Evolutionary conservation across 768 basidiomycete genomes (phyloP), one percentile per base, ranked within the genome.

Genomic region (Boletus eberwhitei): DNA sequence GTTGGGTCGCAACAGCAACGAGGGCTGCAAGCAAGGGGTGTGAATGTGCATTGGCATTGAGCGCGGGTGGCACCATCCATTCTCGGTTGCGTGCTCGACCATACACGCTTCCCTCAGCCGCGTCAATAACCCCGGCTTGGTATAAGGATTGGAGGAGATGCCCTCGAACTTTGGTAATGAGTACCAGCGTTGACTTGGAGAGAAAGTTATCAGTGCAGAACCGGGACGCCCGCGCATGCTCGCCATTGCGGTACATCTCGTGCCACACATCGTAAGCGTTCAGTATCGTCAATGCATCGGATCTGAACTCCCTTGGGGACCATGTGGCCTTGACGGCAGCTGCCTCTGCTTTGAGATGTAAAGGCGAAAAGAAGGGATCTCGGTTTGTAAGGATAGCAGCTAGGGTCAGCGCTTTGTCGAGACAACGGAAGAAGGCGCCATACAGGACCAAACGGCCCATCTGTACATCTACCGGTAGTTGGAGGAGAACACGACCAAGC

Each of bases 321-420:
- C 90, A 98, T 2, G 81, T 83, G 55, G 83, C 79, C 72, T 95
- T 95, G 68, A 80, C 79, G 19, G 77, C 79, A 37, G 82, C 76
- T 3, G 94, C 86, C 64, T 91, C 82, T 11, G 70, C 66, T 71
- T 89, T 91, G 51, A 87, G 75, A 47, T 86, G 83, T 70, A 88
- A 80, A 0, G 95, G 95, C 0, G 87, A 82, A 53, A 95, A 69
- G 77, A 97, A 98, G 6, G 94, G 92, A 55, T 96, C 93, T 32
- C 94, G 87, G 61, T 90, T 89, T 14, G 90, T 85, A 60, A 97
- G 73, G 62, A 97, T 87, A 7, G 93, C 92, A n/a, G 95, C 94
- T 45, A 97, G 80, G 5, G 93, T 91, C 57, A 98, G 71, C 0
- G 91, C 90, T 48, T 85, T 82, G 67, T 94, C 90, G 39, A 98